phyloP scores from a whole-genome alignment of 208 protist species.

The Acanthamoeba lenticulata region DNA sequence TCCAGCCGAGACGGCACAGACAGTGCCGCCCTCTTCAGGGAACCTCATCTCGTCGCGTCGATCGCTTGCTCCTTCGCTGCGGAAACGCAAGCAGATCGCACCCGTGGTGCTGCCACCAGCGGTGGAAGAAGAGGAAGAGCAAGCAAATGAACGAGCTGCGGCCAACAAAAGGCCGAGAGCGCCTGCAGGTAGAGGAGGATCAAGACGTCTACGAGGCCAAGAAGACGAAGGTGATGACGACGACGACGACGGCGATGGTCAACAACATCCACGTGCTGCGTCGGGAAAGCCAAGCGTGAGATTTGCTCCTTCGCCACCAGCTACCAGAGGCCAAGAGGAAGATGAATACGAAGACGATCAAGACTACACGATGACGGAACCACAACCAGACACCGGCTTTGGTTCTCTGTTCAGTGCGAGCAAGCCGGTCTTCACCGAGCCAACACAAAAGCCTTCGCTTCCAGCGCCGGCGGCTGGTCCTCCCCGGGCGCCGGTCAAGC shows the following conservation, averaged over 20 bases:
- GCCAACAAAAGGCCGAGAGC: not conserved
- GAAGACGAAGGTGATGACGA: not conserved
- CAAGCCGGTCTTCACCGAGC: not conserved
- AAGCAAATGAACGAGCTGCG: not conserved
- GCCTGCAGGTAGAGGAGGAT: not conserved
- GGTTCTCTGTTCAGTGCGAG: not conserved
- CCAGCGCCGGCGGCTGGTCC: not conserved
- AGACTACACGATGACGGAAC: no score
- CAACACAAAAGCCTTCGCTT: no score
- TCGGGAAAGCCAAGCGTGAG: not conserved
- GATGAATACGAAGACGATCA: not conserved
- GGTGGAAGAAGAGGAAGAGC: not conserved
- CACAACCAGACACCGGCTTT: not conserved
- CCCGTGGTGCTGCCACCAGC: not conserved
- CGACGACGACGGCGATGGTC: no score
- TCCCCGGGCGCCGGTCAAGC: not conserved
- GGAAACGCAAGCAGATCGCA: conserved; percentile 50
- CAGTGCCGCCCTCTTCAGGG: not conserved
- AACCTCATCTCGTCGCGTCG: not conserved
- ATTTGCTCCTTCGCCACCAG: not conserved
- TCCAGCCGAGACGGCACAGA: not conserved
- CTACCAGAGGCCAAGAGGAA: not conserved
- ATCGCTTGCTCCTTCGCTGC: conserved; percentile 34
- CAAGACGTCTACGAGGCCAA: not conserved
- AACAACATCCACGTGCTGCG: no score